phyloP scores from a whole-genome alignment of 805 yeast genomes.

The Candida coleopterorum region DNA sequence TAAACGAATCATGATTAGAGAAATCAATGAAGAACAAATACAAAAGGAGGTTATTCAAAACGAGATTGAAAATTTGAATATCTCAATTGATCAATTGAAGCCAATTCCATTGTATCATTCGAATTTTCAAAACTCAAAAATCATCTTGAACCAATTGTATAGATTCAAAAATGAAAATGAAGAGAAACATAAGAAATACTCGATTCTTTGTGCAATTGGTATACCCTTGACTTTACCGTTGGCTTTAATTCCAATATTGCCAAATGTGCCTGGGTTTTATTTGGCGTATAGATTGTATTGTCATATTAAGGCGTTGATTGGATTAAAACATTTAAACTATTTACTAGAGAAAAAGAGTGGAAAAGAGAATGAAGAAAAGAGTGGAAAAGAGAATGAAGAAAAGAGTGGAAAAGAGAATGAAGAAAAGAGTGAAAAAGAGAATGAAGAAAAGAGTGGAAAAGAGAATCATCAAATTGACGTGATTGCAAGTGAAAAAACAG shows the following conservation, averaged over 20 bases:
- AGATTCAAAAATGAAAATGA: constrained; percentile 41
- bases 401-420: too few species aligned
- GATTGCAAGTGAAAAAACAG: constrained; percentile 6
- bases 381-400: neutral
- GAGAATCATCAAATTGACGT: too few species aligned
- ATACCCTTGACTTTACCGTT: constrained; percentile 79
- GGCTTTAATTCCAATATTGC: constrained; percentile 77
- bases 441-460: neutral
- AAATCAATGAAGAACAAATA: constrained; percentile 27
- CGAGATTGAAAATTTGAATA: constrained; percentile 21
- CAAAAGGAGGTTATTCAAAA: constrained; percentile 17
- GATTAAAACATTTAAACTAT: constrained; percentile 62
- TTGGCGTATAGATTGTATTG: constrained; percentile 78
- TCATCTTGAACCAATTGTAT: constrained; percentile 36
- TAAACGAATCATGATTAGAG: constrained; percentile 50
- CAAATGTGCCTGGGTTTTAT: constrained; percentile 90
- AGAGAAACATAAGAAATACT: constrained; percentile 51
- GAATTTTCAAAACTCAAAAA: constrained; percentile 25
- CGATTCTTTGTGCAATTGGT: constrained; percentile 49
- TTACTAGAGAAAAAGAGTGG: constrained; percentile 35
- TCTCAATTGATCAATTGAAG: constrained; percentile 26
- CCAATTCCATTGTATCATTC: constrained; percentile 41
- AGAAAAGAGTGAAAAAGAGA: constrained; percentile 7
- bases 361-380: neutral
- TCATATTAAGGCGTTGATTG: constrained; percentile 72